Base-by-base conservation (phyloP, 768 basidiomycete genomes). In the Tylopilus felleus region DNA sequence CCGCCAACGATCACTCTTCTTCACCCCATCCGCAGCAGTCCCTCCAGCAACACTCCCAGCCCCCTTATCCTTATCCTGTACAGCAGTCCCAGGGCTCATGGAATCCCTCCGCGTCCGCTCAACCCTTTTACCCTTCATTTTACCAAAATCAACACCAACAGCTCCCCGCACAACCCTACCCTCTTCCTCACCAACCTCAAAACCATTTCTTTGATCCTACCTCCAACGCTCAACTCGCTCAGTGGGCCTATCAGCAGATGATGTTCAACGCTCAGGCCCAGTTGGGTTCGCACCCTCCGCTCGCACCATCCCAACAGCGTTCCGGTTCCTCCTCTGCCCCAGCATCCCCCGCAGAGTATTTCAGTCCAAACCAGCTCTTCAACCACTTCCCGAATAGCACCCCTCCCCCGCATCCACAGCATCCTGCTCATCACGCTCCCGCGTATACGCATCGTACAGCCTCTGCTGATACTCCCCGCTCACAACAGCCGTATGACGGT, bases 191-290 rank as follows among this genome's bases (percentile, higher is more conserved):
- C 45, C 79, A 75, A 43, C 67, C 72, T 16, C 85, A 80, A 61
- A 70, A 75, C 59, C 78, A 79, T n/a, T 90, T 82, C 68, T 90
- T 84, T 63, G 88, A 91, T 70, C 87, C 86, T 14, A 71, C 81
- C 12, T 84, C 86, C 59, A 86, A 86, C 49, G 87, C 86, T 59
- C 81, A 90, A 52, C 82, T 84, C 52, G 85, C 88, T 4, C 88
- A 89, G 69, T 93, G 90, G 90, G 88, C 90, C 35, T 93, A 93
- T 73, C 90, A 91, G 71, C 90, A 92, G 65, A 91, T 92, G 90
- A 84, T 93, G 84, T 87, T 83, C 84, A 84, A 44, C 81, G 73
- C 77, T n/a, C 75, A 81, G 60, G 66, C 67, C 9, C 67, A 68
- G 58, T 70, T 77, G 63, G 77, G 77, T 47, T 69, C 73, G 25